Evolutionary conservation across 116 monocot species (phyloP).

Genomic region (Iris pallida): DNA sequence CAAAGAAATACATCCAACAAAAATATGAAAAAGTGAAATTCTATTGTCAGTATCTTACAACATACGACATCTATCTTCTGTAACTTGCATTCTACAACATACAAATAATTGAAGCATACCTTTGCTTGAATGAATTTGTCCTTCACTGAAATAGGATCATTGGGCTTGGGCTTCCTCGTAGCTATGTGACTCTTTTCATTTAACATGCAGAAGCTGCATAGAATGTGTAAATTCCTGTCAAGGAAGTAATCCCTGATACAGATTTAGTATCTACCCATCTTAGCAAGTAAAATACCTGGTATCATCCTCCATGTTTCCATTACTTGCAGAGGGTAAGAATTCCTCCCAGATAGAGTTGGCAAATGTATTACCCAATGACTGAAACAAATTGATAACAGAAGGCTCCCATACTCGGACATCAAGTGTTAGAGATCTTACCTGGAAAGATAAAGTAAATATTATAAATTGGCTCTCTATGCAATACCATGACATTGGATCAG

Average conservation of each 20-base stretch:
- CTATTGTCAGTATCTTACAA: too few relatives aligned
- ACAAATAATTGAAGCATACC: constrained; percentile 34
- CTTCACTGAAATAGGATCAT: constrained; percentile 81
- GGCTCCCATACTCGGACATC: constrained; percentile 99
- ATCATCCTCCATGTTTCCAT: constrained; percentile 26
- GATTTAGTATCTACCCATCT: neutral
- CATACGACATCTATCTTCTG: too few relatives aligned
- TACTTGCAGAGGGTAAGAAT: constrained; percentile 40
- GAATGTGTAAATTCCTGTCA: too few relatives aligned
- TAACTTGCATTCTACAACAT: too few relatives aligned
- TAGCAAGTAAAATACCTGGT: constrained; percentile 30
- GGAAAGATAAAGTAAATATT: constrained; percentile 3
- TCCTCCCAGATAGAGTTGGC: constrained; percentile 93
- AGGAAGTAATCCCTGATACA: too few relatives aligned
- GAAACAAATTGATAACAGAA: constrained; percentile 92
- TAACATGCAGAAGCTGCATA: constrained; percentile 31
- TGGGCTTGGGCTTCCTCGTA: constrained; percentile 61
- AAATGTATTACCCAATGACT: constrained; percentile 85
- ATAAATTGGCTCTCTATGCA: too few relatives aligned
- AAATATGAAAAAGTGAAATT: too few relatives aligned
- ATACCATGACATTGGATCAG: too few relatives aligned
- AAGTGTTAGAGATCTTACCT: constrained; percentile 96
- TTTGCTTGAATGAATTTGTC: constrained; percentile 98
- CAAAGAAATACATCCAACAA: too few relatives aligned
- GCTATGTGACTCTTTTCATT: constrained; percentile 28